Percentiles rank a stretch among this genome's conserved stretches.
phyloP scores from a whole-genome alignment of 1,139 yeast genomes.

The Geotrichum reessii region DNA sequence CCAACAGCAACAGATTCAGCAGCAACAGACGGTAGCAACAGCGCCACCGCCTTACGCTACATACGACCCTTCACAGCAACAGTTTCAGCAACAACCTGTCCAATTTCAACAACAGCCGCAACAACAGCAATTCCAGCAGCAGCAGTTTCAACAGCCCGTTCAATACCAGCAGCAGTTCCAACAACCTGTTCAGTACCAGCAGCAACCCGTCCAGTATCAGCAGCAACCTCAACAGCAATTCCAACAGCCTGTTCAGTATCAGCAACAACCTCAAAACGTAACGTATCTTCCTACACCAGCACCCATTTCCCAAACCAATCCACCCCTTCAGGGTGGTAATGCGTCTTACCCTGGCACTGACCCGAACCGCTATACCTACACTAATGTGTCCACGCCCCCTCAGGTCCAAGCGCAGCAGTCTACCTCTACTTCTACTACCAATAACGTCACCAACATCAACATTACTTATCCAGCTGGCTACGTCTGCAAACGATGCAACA shows the following conservation, averaged over 20 bases:
- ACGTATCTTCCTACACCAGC: constrained; percentile 9
- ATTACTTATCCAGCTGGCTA: constrained; percentile 52
- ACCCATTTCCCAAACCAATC: constrained; percentile 21
- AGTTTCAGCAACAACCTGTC: constrained; percentile 5
- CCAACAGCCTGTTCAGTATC: constrained; percentile 14
- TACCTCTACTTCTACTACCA: not conserved
- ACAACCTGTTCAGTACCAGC: not conserved
- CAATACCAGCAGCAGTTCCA: not conserved
- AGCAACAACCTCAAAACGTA: constrained; percentile 1
- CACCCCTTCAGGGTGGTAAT: constrained; percentile 21
- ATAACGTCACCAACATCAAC: not conserved
- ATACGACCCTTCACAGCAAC: not conserved
- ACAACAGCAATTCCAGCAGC: constrained; percentile 13
- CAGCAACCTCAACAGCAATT: too few species aligned
- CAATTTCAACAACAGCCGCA: constrained; percentile 13
- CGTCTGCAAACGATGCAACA: constrained; percentile 63
- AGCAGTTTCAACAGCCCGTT: constrained; percentile 7
- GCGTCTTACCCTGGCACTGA: constrained; percentile 67
- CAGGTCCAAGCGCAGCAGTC: constrained; percentile 4
- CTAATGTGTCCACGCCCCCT: constrained; percentile 26
- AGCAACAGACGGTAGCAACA: not conserved
- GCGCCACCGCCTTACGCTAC: not conserved
- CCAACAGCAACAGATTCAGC: not conserved
- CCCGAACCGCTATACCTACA: constrained; percentile 51
- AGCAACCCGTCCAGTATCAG: not conserved